phyloP scores from a whole-genome alignment of 495 filamentous ascomycete genomes.

The Penicillium canescens region DNA sequence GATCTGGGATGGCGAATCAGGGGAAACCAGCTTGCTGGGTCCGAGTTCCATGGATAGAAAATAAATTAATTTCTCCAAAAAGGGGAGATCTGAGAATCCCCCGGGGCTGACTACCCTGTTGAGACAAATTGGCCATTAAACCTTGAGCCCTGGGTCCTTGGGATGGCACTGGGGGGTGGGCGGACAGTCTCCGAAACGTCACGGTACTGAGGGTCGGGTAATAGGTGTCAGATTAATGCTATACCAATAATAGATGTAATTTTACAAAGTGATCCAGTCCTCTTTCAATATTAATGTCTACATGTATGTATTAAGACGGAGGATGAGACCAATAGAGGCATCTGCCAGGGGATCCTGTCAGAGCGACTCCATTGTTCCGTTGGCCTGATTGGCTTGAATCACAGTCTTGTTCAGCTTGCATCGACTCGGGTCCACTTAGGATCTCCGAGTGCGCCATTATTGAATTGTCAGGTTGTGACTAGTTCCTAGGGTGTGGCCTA shows the following conservation, averaged over 20 bases:
- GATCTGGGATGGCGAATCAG: not conserved
- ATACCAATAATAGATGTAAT: too few relatives aligned
- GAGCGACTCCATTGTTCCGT: slow-evolving; percentile 1
- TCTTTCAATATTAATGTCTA: too few relatives aligned
- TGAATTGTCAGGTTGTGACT: slow-evolving; percentile 2
- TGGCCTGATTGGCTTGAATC: not conserved
- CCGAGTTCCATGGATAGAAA: not conserved
- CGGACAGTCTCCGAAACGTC: slow-evolving; percentile 1
- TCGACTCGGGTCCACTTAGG: not conserved
- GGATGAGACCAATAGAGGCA: not conserved
- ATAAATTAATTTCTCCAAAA: not conserved
- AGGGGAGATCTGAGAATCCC: not conserved
- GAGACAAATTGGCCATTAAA: not conserved
- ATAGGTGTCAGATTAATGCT: slow-evolving; percentile 6
- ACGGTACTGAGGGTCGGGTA: slow-evolving; percentile 2
- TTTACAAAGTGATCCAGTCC: too few relatives aligned
- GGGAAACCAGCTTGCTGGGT: not conserved
- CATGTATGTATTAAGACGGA: not conserved
- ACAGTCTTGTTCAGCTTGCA: not conserved
- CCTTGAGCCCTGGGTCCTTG: not conserved
- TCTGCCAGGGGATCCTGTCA: too few relatives aligned
- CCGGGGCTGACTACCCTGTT: slow-evolving; percentile 13
- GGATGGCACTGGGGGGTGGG: not conserved
- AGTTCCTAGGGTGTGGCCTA: slow-evolving; percentile 1
- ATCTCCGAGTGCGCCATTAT: slow-evolving; percentile 3